Evolutionary conservation across 2,329 filamentous ascomycete genomes (phyloP).

Genomic region (Apiospora aurea): DNA sequence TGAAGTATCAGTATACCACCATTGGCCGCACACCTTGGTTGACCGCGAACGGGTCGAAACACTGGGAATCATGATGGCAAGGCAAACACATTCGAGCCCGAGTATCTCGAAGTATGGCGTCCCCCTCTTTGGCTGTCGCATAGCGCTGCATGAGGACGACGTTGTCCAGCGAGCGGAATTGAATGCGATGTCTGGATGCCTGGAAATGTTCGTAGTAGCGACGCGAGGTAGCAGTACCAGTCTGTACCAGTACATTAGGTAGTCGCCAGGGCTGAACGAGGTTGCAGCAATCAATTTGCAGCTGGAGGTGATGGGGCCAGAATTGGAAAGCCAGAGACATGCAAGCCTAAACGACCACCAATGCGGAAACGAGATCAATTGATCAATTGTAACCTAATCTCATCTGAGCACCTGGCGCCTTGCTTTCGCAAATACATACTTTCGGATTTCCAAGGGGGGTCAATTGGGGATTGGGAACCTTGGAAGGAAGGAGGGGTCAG

Average conservation of each 20-base stretch:
- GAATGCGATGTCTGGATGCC: neutral
- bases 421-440: neutral
- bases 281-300: neutral
- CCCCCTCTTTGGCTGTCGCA: neutral
- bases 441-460: conserved; percentile 13
- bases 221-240: neutral
- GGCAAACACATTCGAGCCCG: neutral
- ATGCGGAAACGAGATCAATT: neutral
- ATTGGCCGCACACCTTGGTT: neutral
- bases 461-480: neutral
- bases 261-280: neutral
- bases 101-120: neutral
- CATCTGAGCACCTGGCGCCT: neutral
- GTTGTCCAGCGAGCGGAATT: neutral
- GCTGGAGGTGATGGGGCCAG: neutral
- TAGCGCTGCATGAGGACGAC: neutral
- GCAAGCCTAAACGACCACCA: conserved; percentile 3
- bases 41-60: no score
- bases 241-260: neutral
- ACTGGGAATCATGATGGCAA: neutral
- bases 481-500: neutral
- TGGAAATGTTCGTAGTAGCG: no score
- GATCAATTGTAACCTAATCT: neutral
- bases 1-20: neutral
- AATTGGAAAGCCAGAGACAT: neutral